Base-by-base conservation (phyloP, 2,329 filamentous ascomycete species). In the Talaromyces sp. region DNA sequence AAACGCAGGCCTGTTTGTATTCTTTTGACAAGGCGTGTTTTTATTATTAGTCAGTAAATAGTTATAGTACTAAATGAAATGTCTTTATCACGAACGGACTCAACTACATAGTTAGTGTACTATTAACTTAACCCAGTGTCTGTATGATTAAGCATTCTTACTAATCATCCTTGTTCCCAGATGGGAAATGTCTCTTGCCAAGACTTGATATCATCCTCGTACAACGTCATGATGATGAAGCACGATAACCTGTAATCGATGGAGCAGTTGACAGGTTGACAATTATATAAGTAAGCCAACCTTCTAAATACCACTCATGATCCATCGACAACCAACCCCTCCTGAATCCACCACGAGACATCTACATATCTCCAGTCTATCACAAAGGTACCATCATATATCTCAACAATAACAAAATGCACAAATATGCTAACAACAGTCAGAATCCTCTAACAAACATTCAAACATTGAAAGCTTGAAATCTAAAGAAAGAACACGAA, bases 201-300 rank as follows among this genome's bases (percentile, higher is more conserved):
- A 59, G 56, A n/a, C 56, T 58, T 45, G 39, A 45, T 59, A 59
- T 45, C 56, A 59, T 45, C 31, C 45, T 39, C 19, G 10, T n/a
- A 31, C 52, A 47, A 64, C 54, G 62, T 58, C 41, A 57, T 59
- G 19, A 64, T 64, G 62, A 60, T 47, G 54, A 59, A 57, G 33
- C 45, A 35, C 11, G 19, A 22, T 27, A 52, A 33, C 4, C 48
- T 52, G 48, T 19, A 52, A 52, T 56, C n/a, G 6, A 37, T 37
- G 1, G 6, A 56, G 33, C 4, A 37, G 31, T 31, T 31, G 27
- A 31, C 3, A 31, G 4, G 31, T 31, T 31, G 27, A 31, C 3
- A 31, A 0, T 31, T 31, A 56, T 56, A 37, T 56, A 56, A 56
- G 39, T 37, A 31, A 1, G 33, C n/a, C 16, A 14, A 14, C 11